These are phyloP conservation scores for Trichoderma sp. DNA, from an alignment of 2,329 filamentous ascomycete species.

Conservation along the genomic window DNA sequence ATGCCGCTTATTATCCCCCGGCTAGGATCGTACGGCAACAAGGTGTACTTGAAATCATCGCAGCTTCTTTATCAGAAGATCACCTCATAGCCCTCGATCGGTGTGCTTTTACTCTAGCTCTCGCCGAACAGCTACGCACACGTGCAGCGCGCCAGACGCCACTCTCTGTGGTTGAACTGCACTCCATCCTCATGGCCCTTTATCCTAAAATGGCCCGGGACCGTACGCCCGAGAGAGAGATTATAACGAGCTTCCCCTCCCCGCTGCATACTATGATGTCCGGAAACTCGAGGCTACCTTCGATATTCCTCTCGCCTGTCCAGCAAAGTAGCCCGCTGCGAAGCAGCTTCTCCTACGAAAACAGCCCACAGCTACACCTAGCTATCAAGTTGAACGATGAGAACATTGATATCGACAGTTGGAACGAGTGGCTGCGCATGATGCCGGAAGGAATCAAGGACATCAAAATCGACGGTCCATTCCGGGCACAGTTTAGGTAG, in stretches of 20 bases:
- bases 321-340: conserved; percentile 41
- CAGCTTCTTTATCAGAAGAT: conserved; percentile 54
- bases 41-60: conserved; percentile 56
- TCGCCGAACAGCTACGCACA: conserved; percentile 50
- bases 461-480: conserved; percentile 54
- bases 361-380: conserved; percentile 49
- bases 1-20: conserved; percentile 57
- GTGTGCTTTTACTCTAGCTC: conserved; percentile 50
- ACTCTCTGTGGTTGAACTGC: conserved; percentile 53
- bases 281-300: conserved; percentile 52
- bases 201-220: conserved; percentile 55
- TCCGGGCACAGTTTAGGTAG: conserved; percentile 31
- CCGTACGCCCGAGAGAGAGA: conserved; percentile 46
- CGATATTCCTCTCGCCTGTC: conserved; percentile 54
- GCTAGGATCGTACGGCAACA: conserved; percentile 51
- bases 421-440: conserved; percentile 58
- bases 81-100: conserved; percentile 48
- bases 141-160: conserved; percentile 45
- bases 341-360: conserved; percentile 41
- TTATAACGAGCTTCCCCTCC: conserved; percentile 49
- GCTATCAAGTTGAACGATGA: conserved; percentile 53
- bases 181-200: conserved; percentile 51
- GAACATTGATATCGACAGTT: conserved; percentile 50
- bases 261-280: conserved; percentile 57
- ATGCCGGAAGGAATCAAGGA: conserved; percentile 58